Percentiles rank a stretch among this genome's conserved stretches.
phyloP scores from a whole-genome alignment of 2,329 filamentous ascomycete species.

The Cordyceps pruinosa region DNA sequence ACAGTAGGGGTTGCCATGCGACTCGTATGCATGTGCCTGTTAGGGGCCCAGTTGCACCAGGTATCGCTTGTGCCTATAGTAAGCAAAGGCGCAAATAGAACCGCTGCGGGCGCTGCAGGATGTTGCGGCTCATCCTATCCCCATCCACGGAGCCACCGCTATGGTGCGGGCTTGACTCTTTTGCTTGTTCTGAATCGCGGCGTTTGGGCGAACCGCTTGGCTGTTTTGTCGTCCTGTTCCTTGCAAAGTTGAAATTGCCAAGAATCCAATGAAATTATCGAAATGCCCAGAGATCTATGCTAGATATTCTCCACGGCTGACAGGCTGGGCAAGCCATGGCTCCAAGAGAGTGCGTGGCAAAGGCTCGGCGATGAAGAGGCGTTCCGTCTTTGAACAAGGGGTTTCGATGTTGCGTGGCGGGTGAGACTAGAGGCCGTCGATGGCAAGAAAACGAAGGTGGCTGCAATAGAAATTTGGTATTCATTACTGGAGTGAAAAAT shows the following conservation, averaged over 20 bases:
- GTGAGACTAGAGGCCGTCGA: background rate
- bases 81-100: background rate
- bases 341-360: constrained; percentile 1
- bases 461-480: background rate
- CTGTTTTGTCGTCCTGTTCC: background rate
- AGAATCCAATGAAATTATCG: background rate
- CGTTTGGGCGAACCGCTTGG: too few species aligned
- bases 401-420: background rate
- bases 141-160: too few species aligned
- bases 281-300: constrained; percentile 8
- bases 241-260: background rate
- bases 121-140: too few species aligned
- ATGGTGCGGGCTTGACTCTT: too few species aligned
- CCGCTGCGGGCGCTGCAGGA: background rate
- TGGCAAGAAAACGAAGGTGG: background rate
- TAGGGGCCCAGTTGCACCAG: background rate
- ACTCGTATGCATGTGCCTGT: background rate
- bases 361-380: constrained; percentile 5
- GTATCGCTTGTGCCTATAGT: background rate
- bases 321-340: background rate
- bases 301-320: constrained; percentile 4
- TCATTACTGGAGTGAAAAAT: background rate
- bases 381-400: background rate
- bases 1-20: background rate
- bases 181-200: too few species aligned